A percentile compares a stretch with the other conserved stretches of the same genome.
Evolutionary conservation across 345 rosid genomes (phyloP).

Genomic region (Cardiospermum halicacabum): DNA sequence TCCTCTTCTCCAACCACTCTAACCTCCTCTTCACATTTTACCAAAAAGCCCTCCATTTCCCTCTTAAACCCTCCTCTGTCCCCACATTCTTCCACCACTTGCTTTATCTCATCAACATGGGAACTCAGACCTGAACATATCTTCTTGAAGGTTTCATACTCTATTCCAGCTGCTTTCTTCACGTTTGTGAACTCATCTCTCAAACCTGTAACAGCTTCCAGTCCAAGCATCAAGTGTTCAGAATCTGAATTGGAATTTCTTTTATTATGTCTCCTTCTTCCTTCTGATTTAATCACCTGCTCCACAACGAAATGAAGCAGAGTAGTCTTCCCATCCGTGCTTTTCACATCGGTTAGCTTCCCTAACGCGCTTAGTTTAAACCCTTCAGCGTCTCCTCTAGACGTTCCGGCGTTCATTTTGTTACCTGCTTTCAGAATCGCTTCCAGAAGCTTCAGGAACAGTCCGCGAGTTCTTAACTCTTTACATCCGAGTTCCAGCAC

Average conservation of each 20-base stretch:
- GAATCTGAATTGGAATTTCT: conserved; percentile 13
- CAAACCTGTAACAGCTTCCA: conserved; percentile 44
- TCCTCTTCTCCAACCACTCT: conserved; percentile 51
- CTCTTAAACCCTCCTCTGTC: conserved; percentile 40
- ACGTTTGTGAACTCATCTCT: conserved; percentile 50
- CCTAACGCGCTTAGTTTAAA: conserved; percentile 61
- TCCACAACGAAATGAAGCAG: conserved; percentile 81
- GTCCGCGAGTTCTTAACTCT: conserved; percentile 64
- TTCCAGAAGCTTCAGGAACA: conserved; percentile 73
- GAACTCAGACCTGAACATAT: conserved; percentile 40
- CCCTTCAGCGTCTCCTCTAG: conserved; percentile 82
- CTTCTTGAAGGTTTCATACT: conserved; percentile 41
- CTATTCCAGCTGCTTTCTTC: conserved; percentile 57
- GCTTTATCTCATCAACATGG: conserved; percentile 38
- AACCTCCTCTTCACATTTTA: conserved; percentile 56
- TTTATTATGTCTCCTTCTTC: conserved; percentile 29
- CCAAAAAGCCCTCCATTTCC: conserved; percentile 64
- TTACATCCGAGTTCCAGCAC: conserved; percentile 52
- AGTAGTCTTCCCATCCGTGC: conserved; percentile 73
- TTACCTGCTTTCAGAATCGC: conserved; percentile 89
- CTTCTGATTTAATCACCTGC: conserved; percentile 65
- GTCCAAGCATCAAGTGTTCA: conserved; percentile 46
- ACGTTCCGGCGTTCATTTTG: conserved; percentile 81
- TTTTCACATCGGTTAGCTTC: conserved; percentile 69
- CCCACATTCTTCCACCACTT: conserved; percentile 23